phyloP scores from a whole-genome alignment of 495 filamentous ascomycete species.

The Daldinia bambusicola region DNA sequence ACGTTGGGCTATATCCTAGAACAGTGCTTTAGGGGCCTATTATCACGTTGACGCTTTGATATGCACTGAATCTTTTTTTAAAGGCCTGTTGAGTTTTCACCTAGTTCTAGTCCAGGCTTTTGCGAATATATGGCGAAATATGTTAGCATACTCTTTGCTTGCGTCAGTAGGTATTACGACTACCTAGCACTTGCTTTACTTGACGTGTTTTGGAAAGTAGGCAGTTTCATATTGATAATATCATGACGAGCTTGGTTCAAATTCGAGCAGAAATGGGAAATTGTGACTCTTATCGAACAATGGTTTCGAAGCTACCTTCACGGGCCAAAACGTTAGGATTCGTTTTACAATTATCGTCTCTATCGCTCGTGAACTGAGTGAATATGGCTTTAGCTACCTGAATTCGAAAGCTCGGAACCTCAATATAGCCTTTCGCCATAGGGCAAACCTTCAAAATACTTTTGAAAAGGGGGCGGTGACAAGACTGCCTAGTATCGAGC shows the following conservation, averaged over 20 bases:
- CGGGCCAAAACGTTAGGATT: neutral
- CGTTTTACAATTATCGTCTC: neutral
- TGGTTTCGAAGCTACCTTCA: neutral
- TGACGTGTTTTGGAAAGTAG: too few species aligned
- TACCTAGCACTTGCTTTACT: too few species aligned
- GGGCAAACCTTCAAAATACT: constrained; percentile 53
- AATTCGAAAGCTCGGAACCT: constrained; percentile 52
- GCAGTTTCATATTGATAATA: too few species aligned
- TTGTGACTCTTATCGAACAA: neutral
- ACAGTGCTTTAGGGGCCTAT: too few species aligned
- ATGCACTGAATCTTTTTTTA: too few species aligned
- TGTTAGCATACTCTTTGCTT: too few species aligned
- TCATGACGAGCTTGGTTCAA: neutral
- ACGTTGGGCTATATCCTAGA: too few species aligned
- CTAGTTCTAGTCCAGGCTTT: too few species aligned
- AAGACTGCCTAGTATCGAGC: neutral
- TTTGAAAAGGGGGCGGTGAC: constrained; percentile 37
- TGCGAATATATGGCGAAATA: too few species aligned
- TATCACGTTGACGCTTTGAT: too few species aligned
- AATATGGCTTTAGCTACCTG: constrained; percentile 65
- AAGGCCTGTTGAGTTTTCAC: too few species aligned
- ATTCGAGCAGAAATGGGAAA: neutral
- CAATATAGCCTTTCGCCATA: constrained; percentile 53
- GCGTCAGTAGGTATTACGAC: too few species aligned
- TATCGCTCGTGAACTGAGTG: neutral